Evolutionary conservation across 2,329 filamentous ascomycete genomes (phyloP).

Genomic region (Pezicula carpinea): DNA sequence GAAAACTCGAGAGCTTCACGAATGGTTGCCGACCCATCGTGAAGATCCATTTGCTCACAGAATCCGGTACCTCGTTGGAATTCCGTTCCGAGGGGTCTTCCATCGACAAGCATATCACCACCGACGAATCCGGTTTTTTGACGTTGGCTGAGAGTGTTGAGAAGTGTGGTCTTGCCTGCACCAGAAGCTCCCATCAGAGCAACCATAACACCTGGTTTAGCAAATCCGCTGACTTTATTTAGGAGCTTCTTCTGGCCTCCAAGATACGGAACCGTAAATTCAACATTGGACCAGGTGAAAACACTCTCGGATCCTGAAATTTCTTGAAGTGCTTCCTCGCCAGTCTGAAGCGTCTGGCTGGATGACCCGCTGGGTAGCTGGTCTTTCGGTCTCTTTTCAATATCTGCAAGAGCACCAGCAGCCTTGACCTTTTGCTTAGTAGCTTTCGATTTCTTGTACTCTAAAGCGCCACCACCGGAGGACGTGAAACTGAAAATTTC

Average conservation of each 20-base stretch:
- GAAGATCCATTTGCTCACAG: conserved; percentile 68
- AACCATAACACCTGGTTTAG: conserved; percentile 74
- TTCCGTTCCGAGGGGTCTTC: conserved; percentile 51
- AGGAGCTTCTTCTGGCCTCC: conserved; percentile 57
- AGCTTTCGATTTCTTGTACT: conserved; percentile 66
- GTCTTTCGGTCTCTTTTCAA: conserved; percentile 40
- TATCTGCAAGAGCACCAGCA: conserved; percentile 42
- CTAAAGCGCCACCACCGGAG: conserved; percentile 60
- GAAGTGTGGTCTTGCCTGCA: conserved; percentile 77
- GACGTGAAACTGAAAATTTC: conserved; percentile 62
- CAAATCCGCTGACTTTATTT: conserved; percentile 70
- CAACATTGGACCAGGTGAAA: conserved; percentile 67
- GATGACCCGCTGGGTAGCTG: conserved; percentile 24
- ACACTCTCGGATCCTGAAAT: conserved; percentile 55
- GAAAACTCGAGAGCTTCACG: conserved; percentile 67
- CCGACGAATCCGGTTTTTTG: conserved; percentile 55
- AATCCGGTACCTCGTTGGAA: conserved; percentile 69
- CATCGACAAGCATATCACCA: conserved; percentile 72
- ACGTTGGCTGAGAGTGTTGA: conserved; percentile 72
- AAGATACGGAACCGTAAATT: conserved; percentile 68
- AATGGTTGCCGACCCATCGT: conserved; percentile 63
- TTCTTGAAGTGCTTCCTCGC: conserved; percentile 37
- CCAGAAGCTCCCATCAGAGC: conserved; percentile 78
- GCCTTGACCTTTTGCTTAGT: conserved; percentile 49
- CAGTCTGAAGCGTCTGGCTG: conserved; percentile 14